Evolutionary conservation across 2,329 filamentous ascomycete species (phyloP).

Genomic region (Metarhizium humberi): DNA sequence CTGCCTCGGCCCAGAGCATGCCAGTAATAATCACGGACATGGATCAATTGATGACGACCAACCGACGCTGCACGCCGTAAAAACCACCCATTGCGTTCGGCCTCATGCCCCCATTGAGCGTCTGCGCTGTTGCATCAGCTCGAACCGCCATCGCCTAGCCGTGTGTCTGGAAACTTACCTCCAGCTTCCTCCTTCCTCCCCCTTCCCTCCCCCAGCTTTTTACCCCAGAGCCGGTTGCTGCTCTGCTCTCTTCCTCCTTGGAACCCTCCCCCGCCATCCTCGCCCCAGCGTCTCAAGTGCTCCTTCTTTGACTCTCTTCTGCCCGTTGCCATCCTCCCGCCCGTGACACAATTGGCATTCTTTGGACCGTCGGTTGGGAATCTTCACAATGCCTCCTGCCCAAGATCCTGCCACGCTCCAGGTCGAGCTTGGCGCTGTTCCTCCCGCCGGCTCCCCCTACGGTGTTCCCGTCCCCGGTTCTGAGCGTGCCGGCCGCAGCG

Average conservation of each 20-base stretch:
- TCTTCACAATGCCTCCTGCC: slow-evolving; percentile 21
- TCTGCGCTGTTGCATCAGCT: not conserved
- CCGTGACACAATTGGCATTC: not conserved
- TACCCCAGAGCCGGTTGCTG: not conserved
- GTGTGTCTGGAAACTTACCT: not conserved
- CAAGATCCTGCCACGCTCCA: slow-evolving; percentile 29
- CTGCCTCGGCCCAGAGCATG: not conserved
- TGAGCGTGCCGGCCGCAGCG: slow-evolving; percentile 60
- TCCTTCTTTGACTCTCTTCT: not conserved
- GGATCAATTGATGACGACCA: not conserved
- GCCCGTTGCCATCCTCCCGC: not conserved
- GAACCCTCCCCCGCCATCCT: not conserved
- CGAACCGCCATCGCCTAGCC: not conserved
- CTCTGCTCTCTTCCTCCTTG: not conserved
- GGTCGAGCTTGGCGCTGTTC: slow-evolving; percentile 48
- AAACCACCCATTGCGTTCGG: not conserved
- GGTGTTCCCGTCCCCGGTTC: slow-evolving; percentile 69
- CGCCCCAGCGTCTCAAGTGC: not conserved
- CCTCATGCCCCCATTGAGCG: slow-evolving; percentile 8
- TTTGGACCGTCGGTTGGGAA: not conserved
- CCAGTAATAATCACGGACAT: not conserved
- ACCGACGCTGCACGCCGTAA: no score
- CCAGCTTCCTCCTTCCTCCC: not conserved
- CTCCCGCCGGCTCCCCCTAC: slow-evolving; percentile 69
- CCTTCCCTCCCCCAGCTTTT: not conserved